These are phyloP conservation scores for Helminthosporium solani DNA, from an alignment of 2,329 filamentous ascomycete genomes.

Conservation along the genomic window DNA sequence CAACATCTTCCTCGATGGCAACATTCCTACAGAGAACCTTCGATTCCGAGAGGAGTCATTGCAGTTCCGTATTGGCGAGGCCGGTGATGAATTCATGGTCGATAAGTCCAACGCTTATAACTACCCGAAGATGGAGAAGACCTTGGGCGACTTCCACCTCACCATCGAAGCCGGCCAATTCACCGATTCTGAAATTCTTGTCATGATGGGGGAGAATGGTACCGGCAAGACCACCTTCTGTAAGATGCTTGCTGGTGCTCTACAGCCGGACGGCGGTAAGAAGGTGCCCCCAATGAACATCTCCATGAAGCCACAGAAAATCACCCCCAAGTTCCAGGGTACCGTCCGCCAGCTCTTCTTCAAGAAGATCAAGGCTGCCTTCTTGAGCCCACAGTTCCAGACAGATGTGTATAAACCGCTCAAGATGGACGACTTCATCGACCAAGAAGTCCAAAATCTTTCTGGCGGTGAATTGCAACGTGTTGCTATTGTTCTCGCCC, in stretches of 20 bases:
- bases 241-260: slow-evolving; percentile 86
- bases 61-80: slow-evolving; percentile 90
- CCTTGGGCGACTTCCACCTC: slow-evolving; percentile 83
- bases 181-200: slow-evolving; percentile 96
- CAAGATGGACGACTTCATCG: slow-evolving; percentile 98
- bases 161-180: slow-evolving; percentile 80
- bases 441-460: slow-evolving; percentile 98
- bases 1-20: slow-evolving; percentile 98
- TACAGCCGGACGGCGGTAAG: slow-evolving; percentile 81
- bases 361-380: slow-evolving; percentile 98
- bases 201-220: slow-evolving; percentile 99
- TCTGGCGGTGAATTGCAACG: slow-evolving; percentile 99
- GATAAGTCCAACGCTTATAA: slow-evolving; percentile 83
- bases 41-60: slow-evolving; percentile 97
- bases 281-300: slow-evolving; percentile 93
- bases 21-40: slow-evolving; percentile 97
- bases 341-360: slow-evolving; percentile 98
- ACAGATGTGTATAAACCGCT: slow-evolving; percentile 99
- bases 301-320: slow-evolving; percentile 99
- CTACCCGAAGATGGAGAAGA: slow-evolving; percentile 93
- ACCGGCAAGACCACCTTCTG: slow-evolving; percentile 99
- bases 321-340: slow-evolving; percentile 96
- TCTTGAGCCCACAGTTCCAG: slow-evolving; percentile 97
- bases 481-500: slow-evolving; percentile 95
- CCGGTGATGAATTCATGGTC: slow-evolving; percentile 80